Evolutionary conservation across 495 filamentous ascomycete species (phyloP), one percentile per base, ranked within the genome.

Genomic region (Opeltia flavorubescens): DNA sequence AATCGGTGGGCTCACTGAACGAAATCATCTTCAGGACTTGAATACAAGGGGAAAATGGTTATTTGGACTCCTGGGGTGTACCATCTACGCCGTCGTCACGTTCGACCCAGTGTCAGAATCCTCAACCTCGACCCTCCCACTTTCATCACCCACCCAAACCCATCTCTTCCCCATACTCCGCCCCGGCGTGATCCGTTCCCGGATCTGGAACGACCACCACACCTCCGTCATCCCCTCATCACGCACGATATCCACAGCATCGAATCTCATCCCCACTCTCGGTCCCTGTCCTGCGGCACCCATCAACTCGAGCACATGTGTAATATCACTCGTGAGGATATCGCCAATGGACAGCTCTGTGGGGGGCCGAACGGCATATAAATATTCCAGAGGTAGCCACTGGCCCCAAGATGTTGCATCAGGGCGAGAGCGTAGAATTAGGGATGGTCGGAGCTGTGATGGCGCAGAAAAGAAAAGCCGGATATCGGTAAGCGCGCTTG

Each of bases 191-290:
- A n/a, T n/a, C n/a, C n/a, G n/a, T n/a, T n/a, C n/a, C n/a, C n/a
- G n/a, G n/a, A 43, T 43, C 40, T 27, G 40, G n/a, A 43, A 43
- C 9, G n/a, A n/a, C 40, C 40, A 43, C 40, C 40, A 43, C 21
- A 12, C 40, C 23, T 43, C 40, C 8, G 3, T 43, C 40, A 43
- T 43, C 20, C 40, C 40, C 9, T 43, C 21, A 15, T 43, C 40
- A 15, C 23, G 20, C 4, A 43, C 15, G 17, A 43, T 21, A 12
- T 43, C 40, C 40, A 43, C 40, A 43, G 40, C 40, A n/a, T 25
- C 26, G 21, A 43, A 43, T 21, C 15, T 6, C 13, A 24, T 21
- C 40, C n/a, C n/a, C n/a, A n/a, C n/a, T n/a, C n/a, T n/a, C n/a
- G n/a, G n/a, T 5, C 25, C 8, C 15, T 43, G 40, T n/a, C 40